phyloP scores from a whole-genome alignment of 2,329 filamentous ascomycete genomes.

The Aspergillus proliferans region DNA sequence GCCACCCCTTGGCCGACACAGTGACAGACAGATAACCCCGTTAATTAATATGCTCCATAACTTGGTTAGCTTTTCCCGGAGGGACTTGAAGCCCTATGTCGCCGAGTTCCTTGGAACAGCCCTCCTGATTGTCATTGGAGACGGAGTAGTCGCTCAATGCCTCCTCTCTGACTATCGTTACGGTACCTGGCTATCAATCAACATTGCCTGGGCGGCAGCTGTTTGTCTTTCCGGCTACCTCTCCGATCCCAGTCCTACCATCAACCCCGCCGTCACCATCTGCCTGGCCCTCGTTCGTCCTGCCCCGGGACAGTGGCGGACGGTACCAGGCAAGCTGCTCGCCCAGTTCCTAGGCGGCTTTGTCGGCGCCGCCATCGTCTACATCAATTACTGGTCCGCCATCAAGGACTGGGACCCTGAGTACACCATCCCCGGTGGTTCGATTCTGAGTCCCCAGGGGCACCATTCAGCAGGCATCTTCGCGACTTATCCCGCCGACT shows the following conservation, averaged over 20 bases:
- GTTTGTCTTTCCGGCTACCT: constrained; percentile 24
- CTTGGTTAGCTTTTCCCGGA: constrained; percentile 8
- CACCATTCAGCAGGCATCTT: constrained; percentile 25
- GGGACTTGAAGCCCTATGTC: constrained; percentile 17
- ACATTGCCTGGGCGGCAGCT: constrained; percentile 26
- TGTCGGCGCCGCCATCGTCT: constrained; percentile 24
- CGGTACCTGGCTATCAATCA: constrained; percentile 30
- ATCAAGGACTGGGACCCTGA: constrained; percentile 27
- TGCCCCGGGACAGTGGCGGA: constrained; percentile 19
- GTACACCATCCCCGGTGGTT: constrained; percentile 24
- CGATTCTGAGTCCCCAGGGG: constrained; percentile 21
- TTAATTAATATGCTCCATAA: neutral
- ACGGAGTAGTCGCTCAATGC: constrained; percentile 27
- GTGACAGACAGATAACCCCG: neutral
- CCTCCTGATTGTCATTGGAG: constrained; percentile 26
- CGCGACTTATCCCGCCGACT: constrained; percentile 20
- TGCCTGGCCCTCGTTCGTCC: constrained; percentile 24
- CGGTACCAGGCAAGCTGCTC: constrained; percentile 20
- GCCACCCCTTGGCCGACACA: neutral
- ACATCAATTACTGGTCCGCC: constrained; percentile 26
- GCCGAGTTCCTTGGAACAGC: constrained; percentile 29
- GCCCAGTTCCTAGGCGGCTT: constrained; percentile 27
- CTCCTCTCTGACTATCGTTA: constrained; percentile 27
- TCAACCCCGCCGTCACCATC: constrained; percentile 23
- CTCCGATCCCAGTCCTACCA: constrained; percentile 21